Evolutionary conservation across 2,329 filamentous ascomycete genomes (phyloP), one percentile per base, ranked within the genome.

Genomic region (Scedosporium aurantiacum): DNA sequence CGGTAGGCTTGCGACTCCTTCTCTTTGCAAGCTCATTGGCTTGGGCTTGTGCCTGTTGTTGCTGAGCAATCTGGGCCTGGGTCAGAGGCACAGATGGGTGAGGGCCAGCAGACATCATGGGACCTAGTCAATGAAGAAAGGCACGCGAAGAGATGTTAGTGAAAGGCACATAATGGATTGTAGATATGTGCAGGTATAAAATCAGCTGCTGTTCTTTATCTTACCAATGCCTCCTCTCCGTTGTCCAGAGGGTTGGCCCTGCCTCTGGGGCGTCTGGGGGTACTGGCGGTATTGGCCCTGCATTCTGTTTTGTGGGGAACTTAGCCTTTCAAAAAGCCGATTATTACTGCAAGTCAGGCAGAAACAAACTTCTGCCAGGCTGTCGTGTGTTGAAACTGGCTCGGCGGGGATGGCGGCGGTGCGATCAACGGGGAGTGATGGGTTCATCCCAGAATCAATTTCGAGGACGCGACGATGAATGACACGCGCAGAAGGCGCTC

Each of bases 1-100:
- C 94, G 63, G 91, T 97, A 1, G 94, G 94, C 74, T 93, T 95
- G 70, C 87, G 86, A 70, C 90, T 91, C 67, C 90, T 86, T 64
- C 91, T 85, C 73, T 92, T 91, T 55, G 88, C 86, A 65, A 84
- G 79, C 71, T 90, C 87, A 66, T 79, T 81, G 54, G 84, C 83
- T 65, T 79, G 75, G 63, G 76, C 62, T 47, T 75, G 78, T 25
- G 76, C 77, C 63, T 80, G 79, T 65, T 82, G 80, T 64, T 82
- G 78, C 65, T 76, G 74, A 37, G 72, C 73, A 63, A 81, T 74
- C 67, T 84, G 80, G n/a, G 79, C 77, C 65, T 79, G 79, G 57
- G 79, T 82, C 64, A 82, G 70, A 45, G 79, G 56, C 45, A 59
- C 47, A 23, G 50, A 59, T 12, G 57, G 45, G 60, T 63, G 54